Evolutionary conservation across 2,329 filamentous ascomycete genomes (phyloP), one percentile per base, ranked within the genome.

Genomic region (Pseudogymnoascus sp.): DNA sequence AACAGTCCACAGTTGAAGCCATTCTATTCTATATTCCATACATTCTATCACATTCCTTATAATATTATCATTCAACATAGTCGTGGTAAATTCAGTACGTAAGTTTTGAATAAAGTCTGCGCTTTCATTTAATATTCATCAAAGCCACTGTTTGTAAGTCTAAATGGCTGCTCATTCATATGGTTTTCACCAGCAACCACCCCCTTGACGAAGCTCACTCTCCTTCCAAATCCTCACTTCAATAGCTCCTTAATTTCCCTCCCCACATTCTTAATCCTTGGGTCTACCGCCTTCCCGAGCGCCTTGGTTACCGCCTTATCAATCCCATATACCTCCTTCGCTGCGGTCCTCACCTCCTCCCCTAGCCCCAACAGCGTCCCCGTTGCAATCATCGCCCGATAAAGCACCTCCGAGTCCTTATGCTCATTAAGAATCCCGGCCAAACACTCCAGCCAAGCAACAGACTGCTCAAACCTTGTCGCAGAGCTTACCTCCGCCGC

Each of bases 401-500:
- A 97, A 3, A 95, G 77, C 0, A 91, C 90, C 73, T 97, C 95
- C 0, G 87, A 84, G 69, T 97, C 93, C 2, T 80, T 85, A 67
- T 90, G 87, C 3, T 80, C 81, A 5, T 79, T 77, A 1, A 96
- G 75, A 0, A 93, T 81, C 63, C 81, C 79, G 1, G 82, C 82
- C 0, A 93, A 75, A 4, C 88, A 80, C 31, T 85, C 80, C 1
- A 91, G 72, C 73, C 75, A 81, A 73, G 60, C 79, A 72, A 75
- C 66, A 12, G 72, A 73, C 42, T 80, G 78, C 39, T 77, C 74
- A 6, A 82, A 80, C 26, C 45, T 76, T 12, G 47, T 77, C 67
- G 68, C 76, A 60, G 70, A 74, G 36, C 65, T 72, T 37, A 60
- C 31, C 16, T 60, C 59, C 34, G 66, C 59, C 1, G 66, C 45